phyloP scores from a whole-genome alignment of 2,329 filamentous ascomycete genomes.

The Xylariaceae sp. region DNA sequence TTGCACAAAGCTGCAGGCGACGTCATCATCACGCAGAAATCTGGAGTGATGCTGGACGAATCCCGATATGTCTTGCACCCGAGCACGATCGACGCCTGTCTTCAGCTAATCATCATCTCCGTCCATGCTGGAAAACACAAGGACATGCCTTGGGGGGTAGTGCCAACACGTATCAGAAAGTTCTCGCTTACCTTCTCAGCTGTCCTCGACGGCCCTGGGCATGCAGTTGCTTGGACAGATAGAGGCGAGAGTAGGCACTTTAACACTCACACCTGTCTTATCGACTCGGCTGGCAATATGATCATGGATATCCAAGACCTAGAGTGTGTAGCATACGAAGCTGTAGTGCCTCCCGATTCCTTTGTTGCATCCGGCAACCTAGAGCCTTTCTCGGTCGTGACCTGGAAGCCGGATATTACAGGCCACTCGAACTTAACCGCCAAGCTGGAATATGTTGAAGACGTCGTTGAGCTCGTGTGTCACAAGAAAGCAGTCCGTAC shows the following conservation, averaged over 20 bases:
- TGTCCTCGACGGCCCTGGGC: slow-evolving; percentile 4
- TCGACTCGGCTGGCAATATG: slow-evolving; percentile 12
- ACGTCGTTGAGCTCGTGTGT: slow-evolving; percentile 11
- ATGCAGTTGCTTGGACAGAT: slow-evolving; percentile 15
- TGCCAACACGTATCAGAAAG: slow-evolving; percentile 14
- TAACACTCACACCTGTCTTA: slow-evolving; percentile 17
- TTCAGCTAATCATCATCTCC: slow-evolving; percentile 21
- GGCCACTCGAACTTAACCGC: not conserved
- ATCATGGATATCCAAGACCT: slow-evolving; percentile 21
- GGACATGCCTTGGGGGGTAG: slow-evolving; percentile 18
- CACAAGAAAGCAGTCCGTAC: slow-evolving; percentile 11
- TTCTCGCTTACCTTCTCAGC: slow-evolving; percentile 12
- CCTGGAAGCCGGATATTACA: slow-evolving; percentile 14
- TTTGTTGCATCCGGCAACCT: not conserved
- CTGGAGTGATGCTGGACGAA: slow-evolving; percentile 11
- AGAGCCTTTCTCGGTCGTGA: slow-evolving; percentile 16
- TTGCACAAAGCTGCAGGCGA: slow-evolving; percentile 9
- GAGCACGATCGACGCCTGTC: slow-evolving; percentile 28
- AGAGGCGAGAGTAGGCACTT: slow-evolving; percentile 15
- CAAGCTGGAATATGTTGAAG: not conserved
- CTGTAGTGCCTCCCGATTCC: slow-evolving; percentile 18
- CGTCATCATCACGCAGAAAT: slow-evolving; percentile 4
- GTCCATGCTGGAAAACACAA: slow-evolving; percentile 16
- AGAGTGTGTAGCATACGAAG: slow-evolving; percentile 22
- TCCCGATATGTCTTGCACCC: slow-evolving; percentile 32